These are phyloP conservation scores for Pugionium cornutum DNA, from an alignment of 345 rosid species.

Conservation along the genomic window DNA sequence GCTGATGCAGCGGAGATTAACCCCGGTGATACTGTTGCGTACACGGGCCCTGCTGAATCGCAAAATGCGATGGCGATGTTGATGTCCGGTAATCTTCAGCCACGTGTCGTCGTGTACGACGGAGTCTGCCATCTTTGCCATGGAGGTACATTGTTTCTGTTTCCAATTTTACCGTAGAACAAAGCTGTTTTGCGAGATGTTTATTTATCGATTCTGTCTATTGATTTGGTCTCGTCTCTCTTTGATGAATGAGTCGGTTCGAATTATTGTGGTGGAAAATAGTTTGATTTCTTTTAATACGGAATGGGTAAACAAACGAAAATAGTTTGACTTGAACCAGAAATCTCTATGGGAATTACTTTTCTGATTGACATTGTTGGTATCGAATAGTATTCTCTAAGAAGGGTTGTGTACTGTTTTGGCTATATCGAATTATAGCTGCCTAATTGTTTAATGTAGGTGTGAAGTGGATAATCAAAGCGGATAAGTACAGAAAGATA, in stretches of 20 bases:
- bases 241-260: not conserved
- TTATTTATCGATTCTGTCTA: conserved; percentile 11
- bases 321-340: not conserved
- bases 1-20: conserved; percentile 43
- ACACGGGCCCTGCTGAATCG: conserved; percentile 38
- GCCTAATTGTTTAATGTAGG: conserved; percentile 40
- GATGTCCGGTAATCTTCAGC: conserved; percentile 65
- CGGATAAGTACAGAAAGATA: conserved; percentile 78
- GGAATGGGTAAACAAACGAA: not conserved
- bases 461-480: conserved; percentile 87
- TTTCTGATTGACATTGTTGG: not conserved
- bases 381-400: not conserved
- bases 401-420: not conserved
- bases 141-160: conserved; percentile 51
- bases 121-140: conserved; percentile 99
- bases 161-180: not conserved
- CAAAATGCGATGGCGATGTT: conserved; percentile 39
- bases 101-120: conserved; percentile 88
- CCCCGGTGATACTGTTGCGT: conserved; percentile 42
- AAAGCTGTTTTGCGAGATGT: not conserved
- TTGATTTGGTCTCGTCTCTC: not conserved
- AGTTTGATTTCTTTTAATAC: not conserved
- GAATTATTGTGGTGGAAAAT: not conserved
- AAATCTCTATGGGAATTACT: not conserved
- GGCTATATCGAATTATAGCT: not conserved